Conservation (phyloP, 1,284 basidiomycete genomes). For the Ganoderma meredithae region DNA sequence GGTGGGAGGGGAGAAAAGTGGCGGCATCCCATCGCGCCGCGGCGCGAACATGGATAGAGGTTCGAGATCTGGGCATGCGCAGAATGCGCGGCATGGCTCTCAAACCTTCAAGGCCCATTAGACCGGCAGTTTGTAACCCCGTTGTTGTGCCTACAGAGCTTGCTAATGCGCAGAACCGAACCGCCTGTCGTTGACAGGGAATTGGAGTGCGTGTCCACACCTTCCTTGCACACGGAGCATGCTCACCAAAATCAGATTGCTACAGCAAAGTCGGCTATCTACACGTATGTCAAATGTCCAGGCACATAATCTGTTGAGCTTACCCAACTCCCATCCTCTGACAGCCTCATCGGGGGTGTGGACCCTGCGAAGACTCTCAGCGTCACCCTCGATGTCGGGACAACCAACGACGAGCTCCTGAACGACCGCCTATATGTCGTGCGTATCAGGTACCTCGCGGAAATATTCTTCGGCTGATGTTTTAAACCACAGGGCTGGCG, state of each 20-base stretch:
- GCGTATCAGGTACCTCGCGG: slow-evolving; percentile 36
- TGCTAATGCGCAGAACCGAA: background rate
- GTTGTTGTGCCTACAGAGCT: background rate
- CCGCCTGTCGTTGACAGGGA: slow-evolving; percentile 42
- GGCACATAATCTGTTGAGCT: background rate
- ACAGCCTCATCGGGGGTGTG: slow-evolving; percentile 80
- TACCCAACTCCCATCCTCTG: slow-evolving; percentile 12
- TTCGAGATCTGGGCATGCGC: no score
- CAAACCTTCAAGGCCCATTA: no score
- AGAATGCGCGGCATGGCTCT: no score
- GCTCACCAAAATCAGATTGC: slow-evolving; percentile 64
- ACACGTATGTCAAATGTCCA: slow-evolving; percentile 59
- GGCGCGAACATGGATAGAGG: no score
- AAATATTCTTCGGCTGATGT: slow-evolving; percentile 3
- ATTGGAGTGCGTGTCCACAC: slow-evolving; percentile 49
- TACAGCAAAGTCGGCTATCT: slow-evolving; percentile 87
- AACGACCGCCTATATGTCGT: slow-evolving; percentile 73
- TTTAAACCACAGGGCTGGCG: slow-evolving; percentile 63
- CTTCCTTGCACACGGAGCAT: background rate
- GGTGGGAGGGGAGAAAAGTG: no score
- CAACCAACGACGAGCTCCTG: slow-evolving; percentile 71
- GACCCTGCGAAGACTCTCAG: slow-evolving; percentile 73
- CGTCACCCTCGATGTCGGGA: slow-evolving; percentile 82
- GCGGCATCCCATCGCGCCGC: no score
- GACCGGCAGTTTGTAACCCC: no score